Evolutionary conservation across 192 early-diverging fungal species (phyloP), one percentile per base, ranked within the genome.

Genomic region (Anaeromyces robustus): DNA sequence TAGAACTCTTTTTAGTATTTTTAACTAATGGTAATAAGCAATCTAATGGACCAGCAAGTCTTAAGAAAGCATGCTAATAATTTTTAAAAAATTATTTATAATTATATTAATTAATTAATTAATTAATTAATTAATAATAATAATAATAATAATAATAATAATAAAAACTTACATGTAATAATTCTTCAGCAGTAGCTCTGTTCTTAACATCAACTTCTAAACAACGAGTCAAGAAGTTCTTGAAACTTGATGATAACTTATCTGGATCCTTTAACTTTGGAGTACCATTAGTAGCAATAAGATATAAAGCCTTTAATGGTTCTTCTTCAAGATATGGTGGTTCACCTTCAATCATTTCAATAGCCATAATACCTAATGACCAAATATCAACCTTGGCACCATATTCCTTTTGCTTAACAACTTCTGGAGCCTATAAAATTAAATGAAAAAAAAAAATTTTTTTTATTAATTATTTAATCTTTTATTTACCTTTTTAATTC

Each of bases 331-430:
- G 84, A 81, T 98, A 98, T 79, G 96, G 96, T 14, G 96, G 96
- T 82, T 98, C 96, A 80, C 94, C 93, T 85, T 98, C 96, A 80
- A 98, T 92, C 96, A 98, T 97, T 85, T 98, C 96, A 79, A 97
- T 96, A 2, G 94, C 95, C 96, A 97, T 98, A 83, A 98, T 97
- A 78, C 96, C 96, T 52, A 97, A 85, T 7, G 95, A 97, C 96
- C 96, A 95, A 81, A 93, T 90, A 83, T 95, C 93, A 22, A 95
- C 92, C 87, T 94, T 94, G 81, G 80, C 34, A 81, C 80, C 34
- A 30, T 37, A 94, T 31, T 91, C 88, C 84, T 93, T 93, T 80
- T 94, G 93, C 86, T 93, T 94, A 82, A 94, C 92, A 9, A 94
- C 92, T 84, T 94, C 93, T 59, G 93, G 93, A 18, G 93, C 93